Conservation (phyloP, 441 rosid species). For the Aquilaria agallochum region DNA sequence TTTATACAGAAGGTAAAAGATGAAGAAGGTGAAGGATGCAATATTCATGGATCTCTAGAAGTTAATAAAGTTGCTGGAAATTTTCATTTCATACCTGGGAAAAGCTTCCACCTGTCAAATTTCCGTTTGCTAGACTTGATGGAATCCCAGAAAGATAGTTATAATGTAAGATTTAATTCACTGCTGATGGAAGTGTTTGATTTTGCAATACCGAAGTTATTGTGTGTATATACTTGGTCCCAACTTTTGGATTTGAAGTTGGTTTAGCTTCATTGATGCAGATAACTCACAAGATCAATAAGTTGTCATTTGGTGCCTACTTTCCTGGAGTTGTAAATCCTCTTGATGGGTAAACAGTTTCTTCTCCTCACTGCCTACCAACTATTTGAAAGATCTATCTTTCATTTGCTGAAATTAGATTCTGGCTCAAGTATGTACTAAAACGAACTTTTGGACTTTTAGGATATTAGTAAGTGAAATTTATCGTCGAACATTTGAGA, state of each 20-base stretch:
- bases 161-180: constrained; percentile 44
- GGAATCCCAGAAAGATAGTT: constrained; percentile 61
- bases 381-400: too few species aligned
- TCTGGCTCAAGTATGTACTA: too few species aligned
- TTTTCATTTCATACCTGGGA: constrained; percentile 77
- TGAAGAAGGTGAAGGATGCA: constrained; percentile 84
- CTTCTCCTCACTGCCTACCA: too few species aligned
- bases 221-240: neutral
- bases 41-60: constrained; percentile 67
- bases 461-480: too few species aligned
- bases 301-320: constrained; percentile 65
- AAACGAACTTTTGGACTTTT: too few species aligned
- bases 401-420: too few species aligned
- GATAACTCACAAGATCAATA: constrained; percentile 70
- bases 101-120: constrained; percentile 68
- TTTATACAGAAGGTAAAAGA: constrained; percentile 63
- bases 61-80: constrained; percentile 81
- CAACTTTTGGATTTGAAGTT: neutral
- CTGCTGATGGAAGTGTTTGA: neutral
- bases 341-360: constrained; percentile 31
- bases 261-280: constrained; percentile 18
- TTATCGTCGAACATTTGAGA: too few species aligned
- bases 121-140: constrained; percentile 60
- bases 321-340: constrained; percentile 81
- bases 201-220: neutral